Evolutionary conservation across 352 stramenopile species (phyloP).

Genomic region (Thraustochytrium sp.): DNA sequence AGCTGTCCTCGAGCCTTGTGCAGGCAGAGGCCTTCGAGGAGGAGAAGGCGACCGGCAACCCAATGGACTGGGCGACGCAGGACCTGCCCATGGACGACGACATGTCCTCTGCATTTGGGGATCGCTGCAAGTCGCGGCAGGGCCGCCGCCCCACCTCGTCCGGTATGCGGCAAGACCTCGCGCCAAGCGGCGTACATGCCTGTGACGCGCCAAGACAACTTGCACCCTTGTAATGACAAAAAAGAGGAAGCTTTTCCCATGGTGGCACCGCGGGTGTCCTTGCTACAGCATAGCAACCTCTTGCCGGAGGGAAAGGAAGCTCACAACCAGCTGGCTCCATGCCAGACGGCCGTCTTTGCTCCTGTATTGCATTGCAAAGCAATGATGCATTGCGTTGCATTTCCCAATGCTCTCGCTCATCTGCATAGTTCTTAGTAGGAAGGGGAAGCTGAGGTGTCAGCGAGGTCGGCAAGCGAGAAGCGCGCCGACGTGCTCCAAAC

Average conservation of each 20-base stretch:
- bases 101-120: background rate
- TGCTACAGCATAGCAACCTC: background rate
- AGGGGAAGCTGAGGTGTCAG: no score
- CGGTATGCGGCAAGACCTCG: background rate
- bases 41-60: background rate
- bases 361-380: no score
- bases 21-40: background rate
- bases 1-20: background rate
- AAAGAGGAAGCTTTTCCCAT: background rate
- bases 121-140: slow-evolving; percentile 34
- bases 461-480: background rate
- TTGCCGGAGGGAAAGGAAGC: no score
- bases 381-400: no score
- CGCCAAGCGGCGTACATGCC: background rate
- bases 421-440: no score
- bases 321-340: no score
- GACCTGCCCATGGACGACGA: slow-evolving; percentile 22
- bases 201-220: background rate
- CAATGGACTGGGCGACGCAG: background rate
- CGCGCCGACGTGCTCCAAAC: background rate
- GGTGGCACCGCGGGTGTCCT: no score
- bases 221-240: slow-evolving; percentile 25
- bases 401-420: no score
- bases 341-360: no score
- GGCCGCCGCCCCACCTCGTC: background rate